Base-by-base conservation (phyloP, 495 filamentous ascomycete species). In the Platismatia glauca region DNA sequence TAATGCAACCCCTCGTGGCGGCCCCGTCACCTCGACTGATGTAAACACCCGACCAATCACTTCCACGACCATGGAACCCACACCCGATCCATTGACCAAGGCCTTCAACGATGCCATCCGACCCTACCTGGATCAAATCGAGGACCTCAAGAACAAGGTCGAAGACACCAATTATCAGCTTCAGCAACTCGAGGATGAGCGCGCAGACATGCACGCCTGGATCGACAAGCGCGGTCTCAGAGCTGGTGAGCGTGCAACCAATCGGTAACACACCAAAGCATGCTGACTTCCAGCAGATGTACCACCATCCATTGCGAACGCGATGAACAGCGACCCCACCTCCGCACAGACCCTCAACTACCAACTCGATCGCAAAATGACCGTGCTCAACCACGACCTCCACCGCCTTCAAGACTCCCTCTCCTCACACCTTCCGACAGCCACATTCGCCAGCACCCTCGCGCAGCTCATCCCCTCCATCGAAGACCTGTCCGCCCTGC, bases 291-390 rank as follows among this genome's bases (percentile, higher is more conserved):
- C 31, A 35, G 12, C 53, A 57, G 78, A 80, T 63, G 78, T 80
- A n/a, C 78, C 78, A n/a, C 72, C 75, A 29, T 71, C 69, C 41
- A 79, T 80, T 64, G 77, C 77, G 35, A 71, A 72, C 60, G 71
- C 72, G 58, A 80, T 80, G 78, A 78, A 80, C 70, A 66, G 64
- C 58, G 70, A 74, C 24, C 66, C 74, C 55, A 62, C 69, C 67
- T 68, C 73, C 53, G 77, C 78, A 33, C 63, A 67, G 20, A 77
- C 76, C 3, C 75, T 80, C 63, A 79, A 79, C 68, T 76, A 75
- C 43, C 78, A 80, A 69, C 76, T 80, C 67, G 78, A 80, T 66
- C 78, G 78, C 71, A 79, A 79, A 67, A 80, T 80, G 73, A 79
- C 78, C 48, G 78, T 80, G 64, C 75, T 80, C 41, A 79, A 80